phyloP scores from a whole-genome alignment of 1,284 basidiomycete species.

The Apiotrichum domesticum region DNA sequence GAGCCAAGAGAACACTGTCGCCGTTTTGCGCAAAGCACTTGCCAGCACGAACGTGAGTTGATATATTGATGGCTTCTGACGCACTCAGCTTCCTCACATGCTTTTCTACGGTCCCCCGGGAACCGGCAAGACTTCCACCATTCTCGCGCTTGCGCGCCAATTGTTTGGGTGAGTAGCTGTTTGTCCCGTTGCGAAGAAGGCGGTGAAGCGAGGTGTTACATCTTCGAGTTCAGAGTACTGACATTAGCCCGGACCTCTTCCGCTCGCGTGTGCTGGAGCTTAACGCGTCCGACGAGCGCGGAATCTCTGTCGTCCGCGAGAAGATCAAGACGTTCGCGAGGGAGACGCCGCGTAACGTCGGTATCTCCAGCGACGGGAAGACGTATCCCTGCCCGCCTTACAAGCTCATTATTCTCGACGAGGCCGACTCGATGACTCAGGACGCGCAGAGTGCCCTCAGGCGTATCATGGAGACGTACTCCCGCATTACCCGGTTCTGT shows the following conservation, averaged over 20 bases:
- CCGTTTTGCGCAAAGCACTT: conserved; percentile 83
- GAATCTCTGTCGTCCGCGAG: conserved; percentile 92
- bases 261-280: conserved; percentile 88
- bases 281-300: conserved; percentile 99
- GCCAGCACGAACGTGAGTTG: conserved; percentile 80
- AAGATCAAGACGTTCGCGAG: conserved; percentile 99
- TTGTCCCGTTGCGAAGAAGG: not conserved
- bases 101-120: conserved; percentile 98
- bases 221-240: not conserved
- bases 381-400: conserved; percentile 93
- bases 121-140: conserved; percentile 96
- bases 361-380: conserved; percentile 67
- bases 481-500: conserved; percentile 94
- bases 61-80: not conserved
- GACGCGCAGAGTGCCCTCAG: conserved; percentile 94
- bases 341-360: conserved; percentile 73
- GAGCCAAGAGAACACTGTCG: conserved; percentile 92
- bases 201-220: not conserved
- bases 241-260: conserved; percentile 83
- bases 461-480: conserved; percentile 98
- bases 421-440: conserved; percentile 99
- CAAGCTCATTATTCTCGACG: conserved; percentile 98
- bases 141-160: conserved; percentile 87
- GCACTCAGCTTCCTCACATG: conserved; percentile 88
- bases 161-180: conserved; percentile 71